These are phyloP conservation scores for Papiliotrema nemorosa DNA, from an alignment of 1,284 basidiomycete genomes.

Conservation along the genomic window DNA sequence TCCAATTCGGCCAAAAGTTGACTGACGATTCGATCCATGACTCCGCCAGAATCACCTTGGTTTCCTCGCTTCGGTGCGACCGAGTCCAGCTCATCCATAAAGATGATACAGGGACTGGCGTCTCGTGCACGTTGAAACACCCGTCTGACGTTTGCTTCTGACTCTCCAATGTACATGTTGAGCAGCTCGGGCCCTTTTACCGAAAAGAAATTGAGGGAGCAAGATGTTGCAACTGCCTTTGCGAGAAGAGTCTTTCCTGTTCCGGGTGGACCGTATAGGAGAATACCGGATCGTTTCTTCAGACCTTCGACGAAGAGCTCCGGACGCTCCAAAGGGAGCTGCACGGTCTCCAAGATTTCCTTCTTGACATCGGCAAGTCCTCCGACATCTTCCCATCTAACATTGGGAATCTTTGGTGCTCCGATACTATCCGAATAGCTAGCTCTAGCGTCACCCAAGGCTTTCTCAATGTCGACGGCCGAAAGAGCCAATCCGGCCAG, in stretches of 20 bases:
- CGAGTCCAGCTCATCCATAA: slow-evolving; percentile 97
- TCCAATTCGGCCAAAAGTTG: slow-evolving; percentile 94
- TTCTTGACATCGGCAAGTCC: slow-evolving; percentile 83
- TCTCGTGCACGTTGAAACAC: slow-evolving; percentile 89
- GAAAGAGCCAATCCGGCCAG: slow-evolving; percentile 61
- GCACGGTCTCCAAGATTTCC: slow-evolving; percentile 96
- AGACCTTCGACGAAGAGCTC: slow-evolving; percentile 89
- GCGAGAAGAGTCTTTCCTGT: slow-evolving; percentile 95
- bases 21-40: slow-evolving; percentile 97
- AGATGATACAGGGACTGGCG: slow-evolving; percentile 87
- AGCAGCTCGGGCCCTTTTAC: slow-evolving; percentile 95
- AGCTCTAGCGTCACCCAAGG: slow-evolving; percentile 70
- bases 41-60: slow-evolving; percentile 91
- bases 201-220: slow-evolving; percentile 88
- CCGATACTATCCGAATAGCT: slow-evolving; percentile 91
- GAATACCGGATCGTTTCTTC: slow-evolving; percentile 84
- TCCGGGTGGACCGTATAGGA: slow-evolving; percentile 89
- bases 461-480: slow-evolving; percentile 66
- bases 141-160: slow-evolving; percentile 89
- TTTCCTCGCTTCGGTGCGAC: slow-evolving; percentile 94
- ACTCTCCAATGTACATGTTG: slow-evolving; percentile 99
- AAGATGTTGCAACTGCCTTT: slow-evolving; percentile 90
- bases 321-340: slow-evolving; percentile 89
- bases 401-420: slow-evolving; percentile 92
- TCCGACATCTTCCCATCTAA: slow-evolving; percentile 97